Conservation (phyloP, 352 stramenopile species). For the Thalassiosira hispida region DNA sequence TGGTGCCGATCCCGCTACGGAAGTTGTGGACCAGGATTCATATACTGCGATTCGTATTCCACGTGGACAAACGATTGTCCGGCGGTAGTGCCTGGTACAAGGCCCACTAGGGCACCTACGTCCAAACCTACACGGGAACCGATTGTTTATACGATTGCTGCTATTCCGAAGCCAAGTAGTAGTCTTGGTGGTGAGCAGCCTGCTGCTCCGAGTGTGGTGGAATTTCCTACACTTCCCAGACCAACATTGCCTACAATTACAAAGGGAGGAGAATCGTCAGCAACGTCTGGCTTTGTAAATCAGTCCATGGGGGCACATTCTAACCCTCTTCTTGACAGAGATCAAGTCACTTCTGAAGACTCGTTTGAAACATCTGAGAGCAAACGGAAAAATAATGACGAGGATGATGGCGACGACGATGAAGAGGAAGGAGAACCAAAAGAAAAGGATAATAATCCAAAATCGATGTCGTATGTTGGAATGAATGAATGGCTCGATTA, state of each 20-base stretch:
- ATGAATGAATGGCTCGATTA: constrained; percentile 1
- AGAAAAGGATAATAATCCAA: neutral
- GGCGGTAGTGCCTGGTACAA: neutral
- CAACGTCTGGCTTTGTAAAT: neutral
- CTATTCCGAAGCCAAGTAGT: neutral
- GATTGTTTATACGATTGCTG: neutral
- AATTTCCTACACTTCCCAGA: constrained; percentile 22
- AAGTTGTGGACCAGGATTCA: constrained; percentile 31
- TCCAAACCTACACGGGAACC: neutral
- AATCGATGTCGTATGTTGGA: neutral
- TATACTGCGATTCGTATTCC: constrained; percentile 36
- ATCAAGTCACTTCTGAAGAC: neutral
- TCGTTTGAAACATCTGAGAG: neutral
- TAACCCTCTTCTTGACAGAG: neutral
- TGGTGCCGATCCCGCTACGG: constrained; percentile 28
- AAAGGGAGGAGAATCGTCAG: neutral
- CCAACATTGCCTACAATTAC: constrained; percentile 38
- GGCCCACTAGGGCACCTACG: neutral
- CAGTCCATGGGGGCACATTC: constrained; percentile 10
- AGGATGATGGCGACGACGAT: neutral
- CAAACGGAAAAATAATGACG: neutral
- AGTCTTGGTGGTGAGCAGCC: too few species aligned
- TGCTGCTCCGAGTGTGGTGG: neutral
- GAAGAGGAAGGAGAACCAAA: neutral
- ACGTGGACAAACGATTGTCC: constrained; percentile 36